Evolutionary conservation across 106 monocot genomes (phyloP), one percentile per base, ranked within the genome.

Genomic region (Chionographis japonica): DNA sequence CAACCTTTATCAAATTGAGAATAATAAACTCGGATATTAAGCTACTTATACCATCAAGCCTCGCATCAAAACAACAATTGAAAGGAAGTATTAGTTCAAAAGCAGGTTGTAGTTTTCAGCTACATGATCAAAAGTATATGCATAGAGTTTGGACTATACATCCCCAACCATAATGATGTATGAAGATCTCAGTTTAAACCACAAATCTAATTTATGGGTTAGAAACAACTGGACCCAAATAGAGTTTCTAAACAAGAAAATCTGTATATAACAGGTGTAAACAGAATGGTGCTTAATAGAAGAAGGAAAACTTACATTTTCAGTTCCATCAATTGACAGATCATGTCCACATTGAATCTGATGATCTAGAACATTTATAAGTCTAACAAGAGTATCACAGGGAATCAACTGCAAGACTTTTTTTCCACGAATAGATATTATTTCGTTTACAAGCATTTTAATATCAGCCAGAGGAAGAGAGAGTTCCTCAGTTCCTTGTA

Each of bases 281-380:
- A 53, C 8, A 66, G 18, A 4, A n/a, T 3, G 11, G 54, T 37
- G 12, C 7, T 7, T 11, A 59, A 49, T 19, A 57, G 4, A n/a
- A 52, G 16, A 67, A 41, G 49, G 35, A 37, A 70, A 27, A 68
- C 83, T 84, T 84, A 94, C 87, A 78, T 83, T 78, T 69, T 87
- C 95, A 72, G 80, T 74, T 51, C 65, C 89, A 68, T 79, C 81
- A 52, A 98, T 52, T 12, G 90, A 98, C 63, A 93, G 77, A 65
- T 89, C 85, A 79, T 87, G 98, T 37, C 90, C 84, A 74, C 66
- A 85, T 67, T 81, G 86, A 62, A 98, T 90, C 72, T 87, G 93
- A 54, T 69, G 80, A 74, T 98, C 98, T 41, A 98, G 76, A 75
- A 83, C 85, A 77, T 77, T 70, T 56, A 93, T 70, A 40, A 98